Base-by-base conservation (phyloP, 2,329 filamentous ascomycete genomes). In the Emergomyces orientalis region DNA sequence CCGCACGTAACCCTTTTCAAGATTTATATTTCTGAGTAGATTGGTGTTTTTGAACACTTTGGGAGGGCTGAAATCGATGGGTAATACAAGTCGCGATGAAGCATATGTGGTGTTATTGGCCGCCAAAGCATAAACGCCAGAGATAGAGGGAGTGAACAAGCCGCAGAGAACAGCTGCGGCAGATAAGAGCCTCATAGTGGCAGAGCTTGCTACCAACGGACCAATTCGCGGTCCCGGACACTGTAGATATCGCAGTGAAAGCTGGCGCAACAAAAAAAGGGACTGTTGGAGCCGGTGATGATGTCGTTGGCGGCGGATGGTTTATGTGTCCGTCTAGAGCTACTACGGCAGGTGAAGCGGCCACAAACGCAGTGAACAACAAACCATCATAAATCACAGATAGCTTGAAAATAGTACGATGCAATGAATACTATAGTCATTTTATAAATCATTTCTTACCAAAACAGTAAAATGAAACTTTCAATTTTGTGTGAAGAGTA, bases 31-130 rank as follows among this genome's bases (percentile, higher is more conserved):
- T 71, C 94, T 89, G 60, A 97, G 88, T 37, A 97, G 78, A 75
- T 99, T 97, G 76, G 83, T 84, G 77, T 99, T 97, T 79, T 92
- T 91, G 81, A 96, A 99, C 68, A 92, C 89, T 74, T 91, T 89
- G 17, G 92, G 88, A 61, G 93, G 91, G 76, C 85, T 88, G 80
- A 97, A 96, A 65, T 76, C 72, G 64, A 70, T 69, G 51, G 74
- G 73, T 30, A 79, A 71, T 63, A 74, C 68, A 62, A 74, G 70
- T 66, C 73, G 72, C 30, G 69, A 64, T n/a, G 68, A 66, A 62
- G 71, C 67, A 61, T 70, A 69, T 52, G 67, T 68, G 55, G 67
- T 66, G 43, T 65, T 62, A 64, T 67, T 74, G 62, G 71, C 64
- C 49, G 73, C 69, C 30, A 68, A 67, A 66, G 72, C 72, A 66